Evolutionary conservation across 352 stramenopile species (phyloP).

Genomic region (Globisporangium sylvaticum): DNA sequence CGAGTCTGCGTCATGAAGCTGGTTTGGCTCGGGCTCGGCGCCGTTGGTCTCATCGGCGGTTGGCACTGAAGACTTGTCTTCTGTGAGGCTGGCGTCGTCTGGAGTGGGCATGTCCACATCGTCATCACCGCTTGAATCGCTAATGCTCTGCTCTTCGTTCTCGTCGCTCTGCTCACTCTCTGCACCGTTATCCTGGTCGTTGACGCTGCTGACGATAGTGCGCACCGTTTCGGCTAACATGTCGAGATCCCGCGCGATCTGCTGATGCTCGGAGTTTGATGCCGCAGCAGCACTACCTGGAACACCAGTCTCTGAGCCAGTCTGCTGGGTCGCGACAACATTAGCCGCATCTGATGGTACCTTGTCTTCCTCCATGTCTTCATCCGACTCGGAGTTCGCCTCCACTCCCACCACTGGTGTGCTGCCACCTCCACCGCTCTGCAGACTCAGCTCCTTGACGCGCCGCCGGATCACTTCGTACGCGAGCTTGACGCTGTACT

Average conservation of each 20-base stretch:
- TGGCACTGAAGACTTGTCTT: not conserved
- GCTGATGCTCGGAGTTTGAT: conserved; percentile 1
- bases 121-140: not conserved
- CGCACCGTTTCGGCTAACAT: conserved; percentile 62
- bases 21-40: not conserved
- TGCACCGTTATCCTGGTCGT: not conserved
- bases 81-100: not conserved
- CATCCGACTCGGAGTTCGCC: not conserved
- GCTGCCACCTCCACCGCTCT: not conserved
- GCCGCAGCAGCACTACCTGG: not conserved
- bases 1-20: not conserved
- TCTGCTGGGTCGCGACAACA: conserved; percentile 1
- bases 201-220: conserved; percentile 38
- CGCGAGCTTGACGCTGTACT: conserved; percentile 20
- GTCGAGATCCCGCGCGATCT: conserved; percentile 37
- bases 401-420: not conserved
- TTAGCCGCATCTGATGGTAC: not conserved
- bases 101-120: not conserved
- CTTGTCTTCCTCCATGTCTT: not conserved
- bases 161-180: not conserved
- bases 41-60: not conserved
- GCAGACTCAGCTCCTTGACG: conserved; percentile 19
- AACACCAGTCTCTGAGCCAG: not conserved
- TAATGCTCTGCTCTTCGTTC: not conserved
- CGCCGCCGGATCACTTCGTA: conserved; percentile 25